These are phyloP conservation scores for Ceratocystis eucalypticola DNA, from an alignment of 2,329 filamentous ascomycete genomes.

Conservation along the genomic window DNA sequence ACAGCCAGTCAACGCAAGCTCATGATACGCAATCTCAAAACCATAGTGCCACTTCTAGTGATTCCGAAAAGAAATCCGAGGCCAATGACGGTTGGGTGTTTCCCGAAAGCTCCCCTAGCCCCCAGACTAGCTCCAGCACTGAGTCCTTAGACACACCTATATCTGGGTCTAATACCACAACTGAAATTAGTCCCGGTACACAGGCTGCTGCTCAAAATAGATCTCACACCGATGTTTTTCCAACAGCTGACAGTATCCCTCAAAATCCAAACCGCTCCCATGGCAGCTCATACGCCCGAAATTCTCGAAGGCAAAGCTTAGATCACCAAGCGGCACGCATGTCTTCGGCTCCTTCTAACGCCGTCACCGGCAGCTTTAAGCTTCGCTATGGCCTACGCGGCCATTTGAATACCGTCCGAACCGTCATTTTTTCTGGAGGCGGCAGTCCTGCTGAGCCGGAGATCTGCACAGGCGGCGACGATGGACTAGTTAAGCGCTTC, in stretches of 20 bases:
- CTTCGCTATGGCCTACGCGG: constrained; percentile 83
- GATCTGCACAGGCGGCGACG: constrained; percentile 90
- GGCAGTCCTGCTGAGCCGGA: constrained; percentile 92
- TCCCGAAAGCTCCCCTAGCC: constrained; percentile 58
- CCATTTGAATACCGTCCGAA: constrained; percentile 84
- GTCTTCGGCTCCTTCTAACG: constrained; percentile 38
- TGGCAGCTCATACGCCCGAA: constrained; percentile 62
- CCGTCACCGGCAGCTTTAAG: constrained; percentile 71
- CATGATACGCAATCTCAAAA: constrained; percentile 2
- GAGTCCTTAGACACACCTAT: constrained; percentile 25
- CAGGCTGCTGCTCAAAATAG: constrained; percentile 30
- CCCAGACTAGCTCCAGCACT: constrained; percentile 30
- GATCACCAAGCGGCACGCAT: constrained; percentile 50
- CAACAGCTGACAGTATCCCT: constrained; percentile 61
- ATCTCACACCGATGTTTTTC: constrained; percentile 80
- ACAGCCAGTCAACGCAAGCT: neutral
- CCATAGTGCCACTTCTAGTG: neutral
- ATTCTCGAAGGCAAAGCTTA: constrained; percentile 56
- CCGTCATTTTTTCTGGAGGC: constrained; percentile 91
- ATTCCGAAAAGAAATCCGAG: constrained; percentile 13
- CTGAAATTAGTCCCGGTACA: neutral
- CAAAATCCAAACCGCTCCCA: constrained; percentile 59
- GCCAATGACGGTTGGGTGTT: constrained; percentile 85
- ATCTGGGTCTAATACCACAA: constrained; percentile 10
- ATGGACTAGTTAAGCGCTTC: constrained; percentile 93